Percentiles rank a stretch among this genome's conserved stretches.
phyloP scores from a whole-genome alignment of 208 protist species.

The Vickermania ingenoplastis region DNA sequence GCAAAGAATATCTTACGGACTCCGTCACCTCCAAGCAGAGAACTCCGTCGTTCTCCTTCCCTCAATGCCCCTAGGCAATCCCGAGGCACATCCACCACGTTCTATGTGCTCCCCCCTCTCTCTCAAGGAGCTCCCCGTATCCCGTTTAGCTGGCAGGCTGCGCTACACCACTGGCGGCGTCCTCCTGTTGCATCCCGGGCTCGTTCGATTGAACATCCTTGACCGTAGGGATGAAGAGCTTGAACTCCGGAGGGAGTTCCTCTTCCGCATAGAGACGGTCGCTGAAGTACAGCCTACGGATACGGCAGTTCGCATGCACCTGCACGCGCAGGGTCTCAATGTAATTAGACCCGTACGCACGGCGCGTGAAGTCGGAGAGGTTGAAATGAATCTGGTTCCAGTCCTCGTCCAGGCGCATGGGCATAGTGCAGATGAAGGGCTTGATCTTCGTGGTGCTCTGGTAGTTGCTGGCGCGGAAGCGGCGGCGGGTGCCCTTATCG shows the following conservation, averaged over 20 bases:
- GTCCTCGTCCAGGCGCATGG: conserved; percentile 98
- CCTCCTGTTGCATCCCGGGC: not conserved
- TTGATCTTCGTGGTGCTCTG: conserved; percentile 98
- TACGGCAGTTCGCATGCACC: conserved; percentile 98
- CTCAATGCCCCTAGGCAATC: no score
- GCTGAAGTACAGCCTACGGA: conserved; percentile 99
- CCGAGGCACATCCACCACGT: no score
- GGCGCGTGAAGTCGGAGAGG: conserved; percentile 97
- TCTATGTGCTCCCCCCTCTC: no score
- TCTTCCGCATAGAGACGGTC: conserved; percentile 99
- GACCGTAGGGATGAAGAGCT: conserved; percentile 94
- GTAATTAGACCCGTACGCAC: conserved; percentile 99
- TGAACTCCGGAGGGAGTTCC: conserved; percentile 99
- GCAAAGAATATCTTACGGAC: no score
- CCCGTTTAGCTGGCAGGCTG: no score
- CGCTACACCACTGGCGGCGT: no score
- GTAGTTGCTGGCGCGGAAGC: conserved; percentile 99
- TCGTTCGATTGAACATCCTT: conserved; percentile 41
- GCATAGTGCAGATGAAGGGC: conserved; percentile 99
- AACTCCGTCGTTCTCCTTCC: no score
- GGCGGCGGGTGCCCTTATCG: conserved; percentile 97
- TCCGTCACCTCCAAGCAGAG: no score
- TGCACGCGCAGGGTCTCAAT: conserved; percentile 97
- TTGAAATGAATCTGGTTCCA: conserved; percentile 99
- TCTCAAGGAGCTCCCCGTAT: no score